Conservation (phyloP, 805 yeast genomes). For the Barnettozyma californica region DNA sequence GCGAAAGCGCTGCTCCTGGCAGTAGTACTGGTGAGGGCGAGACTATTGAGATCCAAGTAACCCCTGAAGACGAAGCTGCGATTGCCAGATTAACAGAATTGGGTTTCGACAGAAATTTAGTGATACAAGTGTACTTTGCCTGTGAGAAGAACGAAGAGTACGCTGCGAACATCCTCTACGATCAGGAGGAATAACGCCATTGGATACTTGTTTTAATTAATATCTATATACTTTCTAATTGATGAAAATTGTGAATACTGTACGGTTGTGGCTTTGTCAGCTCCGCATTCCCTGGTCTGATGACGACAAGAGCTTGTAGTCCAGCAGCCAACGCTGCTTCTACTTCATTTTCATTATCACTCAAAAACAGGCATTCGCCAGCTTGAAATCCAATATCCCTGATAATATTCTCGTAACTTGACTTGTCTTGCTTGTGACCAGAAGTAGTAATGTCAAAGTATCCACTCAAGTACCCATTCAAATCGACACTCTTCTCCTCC, state of each 20-base stretch:
- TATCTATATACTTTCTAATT: conserved; percentile 15
- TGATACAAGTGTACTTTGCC: conserved; percentile 91
- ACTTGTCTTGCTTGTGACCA: conserved; percentile 58
- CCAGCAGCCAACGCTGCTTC: conserved; percentile 70
- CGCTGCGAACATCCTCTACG: conserved; percentile 85
- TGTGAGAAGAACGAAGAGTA: conserved; percentile 97
- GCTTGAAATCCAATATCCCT: conserved; percentile 31
- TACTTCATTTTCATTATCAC: conserved; percentile 78
- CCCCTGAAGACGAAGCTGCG: conserved; percentile 86
- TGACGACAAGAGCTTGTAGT: conserved; percentile 50
- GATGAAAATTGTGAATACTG: conserved; percentile 27
- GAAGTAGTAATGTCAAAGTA: conserved; percentile 84
- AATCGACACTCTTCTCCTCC: conserved; percentile 35
- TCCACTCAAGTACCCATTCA: conserved; percentile 50
- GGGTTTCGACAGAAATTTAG: conserved; percentile 86
- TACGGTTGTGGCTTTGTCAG: conserved; percentile 28
- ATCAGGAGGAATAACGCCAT: conserved; percentile 33
- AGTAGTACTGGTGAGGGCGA: conserved; percentile 30
- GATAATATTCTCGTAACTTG: conserved; percentile 56
- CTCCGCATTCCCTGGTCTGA: conserved; percentile 71
- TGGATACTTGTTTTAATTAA: neutral
- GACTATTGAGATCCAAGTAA: conserved; percentile 48
- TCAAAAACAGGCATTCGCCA: conserved; percentile 51
- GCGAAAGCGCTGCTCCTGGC: conserved; percentile 18
- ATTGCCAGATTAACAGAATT: conserved; percentile 83